These are phyloP conservation scores for Aquilaria sinensis DNA, from an alignment of 345 rosid species.

Conservation along the genomic window DNA sequence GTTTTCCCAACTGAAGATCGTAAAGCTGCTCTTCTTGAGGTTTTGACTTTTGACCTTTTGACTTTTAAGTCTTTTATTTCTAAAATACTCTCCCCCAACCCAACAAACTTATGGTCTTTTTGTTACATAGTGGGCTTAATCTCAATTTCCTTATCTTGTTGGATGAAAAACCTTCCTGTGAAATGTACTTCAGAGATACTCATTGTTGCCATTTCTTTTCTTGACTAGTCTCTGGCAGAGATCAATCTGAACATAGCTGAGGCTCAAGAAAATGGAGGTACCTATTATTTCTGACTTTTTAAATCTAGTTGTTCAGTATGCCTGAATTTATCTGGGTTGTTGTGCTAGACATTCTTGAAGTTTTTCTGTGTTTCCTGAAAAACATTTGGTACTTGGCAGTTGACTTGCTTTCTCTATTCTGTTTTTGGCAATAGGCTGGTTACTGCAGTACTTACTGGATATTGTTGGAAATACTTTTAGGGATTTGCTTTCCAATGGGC, in stretches of 20 bases:
- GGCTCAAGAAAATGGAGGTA: constrained; percentile 90
- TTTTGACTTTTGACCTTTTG: constrained; percentile 17
- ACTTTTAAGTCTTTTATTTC: not conserved
- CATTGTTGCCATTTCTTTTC: constrained; percentile 23
- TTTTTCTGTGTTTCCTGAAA: no score
- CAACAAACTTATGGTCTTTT: not conserved
- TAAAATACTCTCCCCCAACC: no score
- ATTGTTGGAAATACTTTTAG: constrained; percentile 35
- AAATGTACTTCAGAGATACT: constrained; percentile 21
- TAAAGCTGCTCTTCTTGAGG: constrained; percentile 92
- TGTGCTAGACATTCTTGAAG: not conserved
- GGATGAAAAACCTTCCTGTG: constrained; percentile 3
- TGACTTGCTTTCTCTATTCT: not conserved
- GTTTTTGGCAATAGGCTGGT: constrained; percentile 5
- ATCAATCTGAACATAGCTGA: constrained; percentile 72
- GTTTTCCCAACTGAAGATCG: constrained; percentile 97
- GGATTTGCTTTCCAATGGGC: constrained; percentile 98
- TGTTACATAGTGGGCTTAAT: not conserved
- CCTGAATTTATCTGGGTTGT: not conserved
- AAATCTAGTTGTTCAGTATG: constrained; percentile 2
- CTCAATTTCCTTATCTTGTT: constrained; percentile 3
- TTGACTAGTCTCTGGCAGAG: constrained; percentile 85
- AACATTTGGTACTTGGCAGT: not conserved
- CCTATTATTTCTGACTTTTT: constrained; percentile 2
- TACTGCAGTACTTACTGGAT: constrained; percentile 8